Base-by-base conservation (phyloP, 1,139 yeast genomes). In the Wickerhamomyces sp. region DNA sequence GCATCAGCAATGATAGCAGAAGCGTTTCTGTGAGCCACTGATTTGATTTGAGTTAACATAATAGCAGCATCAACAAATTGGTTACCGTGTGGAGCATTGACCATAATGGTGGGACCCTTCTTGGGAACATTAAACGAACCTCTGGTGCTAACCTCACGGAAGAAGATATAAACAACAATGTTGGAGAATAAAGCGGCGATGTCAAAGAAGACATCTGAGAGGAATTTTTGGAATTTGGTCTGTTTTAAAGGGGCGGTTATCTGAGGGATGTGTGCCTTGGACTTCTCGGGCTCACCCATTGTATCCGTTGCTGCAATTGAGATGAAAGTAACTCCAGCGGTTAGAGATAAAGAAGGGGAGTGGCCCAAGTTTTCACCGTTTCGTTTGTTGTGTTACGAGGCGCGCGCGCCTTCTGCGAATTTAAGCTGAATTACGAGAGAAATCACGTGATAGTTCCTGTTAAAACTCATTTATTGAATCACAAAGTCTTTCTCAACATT, bases 81-180 rank as follows among this genome's bases (percentile, higher is more conserved):
- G 54, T 82, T 82, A 14, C 87, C 87, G 59, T 83, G 91, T 2
- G 93, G 91, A 1, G 89, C 91, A 29, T 81, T 81, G 21, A 82
- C 91, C 38, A 82, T 72, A 32, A 83, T 75, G 5, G 81, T 79
- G 0, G 89, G 80, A 1, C 84, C 86, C 9, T 69, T 61, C 16
- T 68, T 60, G 0, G 91, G 89, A 20, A 82, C 56, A 42, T 80
- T 70, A 53, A 74, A 78, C 0, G 84, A 78, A 3, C 88, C 88
- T 36, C 87, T 61, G 1, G 81, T 72, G 35, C 78, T 67, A 32
- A 81, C 78, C 52, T 82, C 89, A 37, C 89, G 57, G 59, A 82
- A 82, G 59, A 82, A 82, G 20, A 60, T 63, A 36, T 62, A 62
- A 12, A 60, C 49, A 3, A 63, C 54, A 17, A 57, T 46, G 27